These are phyloP conservation scores for Sporothrix inflata DNA, from an alignment of 2,329 filamentous ascomycete species.

Conservation along the genomic window DNA sequence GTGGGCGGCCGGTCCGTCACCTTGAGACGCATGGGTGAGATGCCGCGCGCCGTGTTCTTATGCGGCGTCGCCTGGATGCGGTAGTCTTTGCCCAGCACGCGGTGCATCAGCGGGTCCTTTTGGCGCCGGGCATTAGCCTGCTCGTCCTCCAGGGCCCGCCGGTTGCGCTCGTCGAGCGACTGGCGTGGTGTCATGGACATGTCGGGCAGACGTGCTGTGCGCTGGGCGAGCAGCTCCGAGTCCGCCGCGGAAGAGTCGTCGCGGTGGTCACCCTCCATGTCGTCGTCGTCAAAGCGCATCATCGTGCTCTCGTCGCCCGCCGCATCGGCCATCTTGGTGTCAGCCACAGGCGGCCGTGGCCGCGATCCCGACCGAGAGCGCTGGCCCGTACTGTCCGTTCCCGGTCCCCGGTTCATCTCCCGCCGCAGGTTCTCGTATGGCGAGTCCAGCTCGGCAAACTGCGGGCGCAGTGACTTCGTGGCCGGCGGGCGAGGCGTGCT, in stretches of 20 bases:
- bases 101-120: constrained; percentile 82
- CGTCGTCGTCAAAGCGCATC: constrained; percentile 41
- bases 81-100: constrained; percentile 93
- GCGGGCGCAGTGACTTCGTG: constrained; percentile 53
- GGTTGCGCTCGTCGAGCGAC: constrained; percentile 57
- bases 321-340: not conserved
- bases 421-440: constrained; percentile 75
- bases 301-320: constrained; percentile 42
- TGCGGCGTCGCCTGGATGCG: constrained; percentile 90
- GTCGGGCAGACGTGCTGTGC: constrained; percentile 60
- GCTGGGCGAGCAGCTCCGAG: constrained; percentile 54
- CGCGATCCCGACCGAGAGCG: constrained; percentile 34
- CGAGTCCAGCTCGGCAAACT: constrained; percentile 69
- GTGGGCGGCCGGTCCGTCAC: constrained; percentile 38
- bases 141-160: constrained; percentile 38
- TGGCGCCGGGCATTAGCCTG: constrained; percentile 42
- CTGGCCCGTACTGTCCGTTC: constrained; percentile 35
- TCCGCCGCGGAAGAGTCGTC: constrained; percentile 43
- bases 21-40: constrained; percentile 52
- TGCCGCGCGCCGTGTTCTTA: constrained; percentile 50
- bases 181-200: constrained; percentile 66
- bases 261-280: constrained; percentile 44
- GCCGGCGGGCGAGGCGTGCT: constrained; percentile 68
- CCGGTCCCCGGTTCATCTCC: constrained; percentile 55
- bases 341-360: not conserved